Evolutionary conservation across 2,329 filamentous ascomycete species (phyloP).

Genomic region (Alternaria sp.): DNA sequence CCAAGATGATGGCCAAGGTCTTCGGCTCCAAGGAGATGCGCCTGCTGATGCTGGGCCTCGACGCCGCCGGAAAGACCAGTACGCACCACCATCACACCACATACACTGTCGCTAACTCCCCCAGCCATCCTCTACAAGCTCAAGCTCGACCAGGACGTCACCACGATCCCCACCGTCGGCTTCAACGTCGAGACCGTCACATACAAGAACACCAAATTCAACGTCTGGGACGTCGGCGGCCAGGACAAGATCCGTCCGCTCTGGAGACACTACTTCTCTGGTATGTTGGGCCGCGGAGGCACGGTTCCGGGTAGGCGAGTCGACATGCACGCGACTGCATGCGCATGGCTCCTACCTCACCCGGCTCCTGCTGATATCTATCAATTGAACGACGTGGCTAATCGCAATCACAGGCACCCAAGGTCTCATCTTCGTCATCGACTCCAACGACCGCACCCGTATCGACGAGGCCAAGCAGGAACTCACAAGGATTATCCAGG

Average conservation of each 20-base stretch:
- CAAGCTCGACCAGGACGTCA: conserved; percentile 99
- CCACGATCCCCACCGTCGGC: conserved; percentile 98
- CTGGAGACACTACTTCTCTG: conserved; percentile 99
- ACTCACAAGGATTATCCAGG: conserved; percentile 97
- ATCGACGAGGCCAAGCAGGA: conserved; percentile 96
- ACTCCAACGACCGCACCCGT: conserved; percentile 98
- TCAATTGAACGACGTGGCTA: conserved; percentile 5
- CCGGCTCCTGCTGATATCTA: not conserved
- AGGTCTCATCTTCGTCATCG: conserved; percentile 99
- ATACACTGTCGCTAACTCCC: conserved; percentile 20
- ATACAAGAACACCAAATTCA: conserved; percentile 99
- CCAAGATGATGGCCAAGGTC: conserved; percentile 98
- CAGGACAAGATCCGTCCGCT: conserved; percentile 99
- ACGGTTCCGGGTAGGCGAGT: conserved; percentile 42
- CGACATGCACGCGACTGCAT: conserved; percentile 16
- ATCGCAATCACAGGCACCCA: conserved; percentile 69
- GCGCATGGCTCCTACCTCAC: conserved; percentile 10
- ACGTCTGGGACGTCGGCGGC: conserved; percentile 99
- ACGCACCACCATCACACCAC: conserved; percentile 26
- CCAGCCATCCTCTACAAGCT: conserved; percentile 96
- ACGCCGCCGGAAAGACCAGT: conserved; percentile 97
- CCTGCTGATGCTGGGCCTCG: conserved; percentile 94
- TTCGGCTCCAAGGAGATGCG: conserved; percentile 99
- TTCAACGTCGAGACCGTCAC: conserved; percentile 99
- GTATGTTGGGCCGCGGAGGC: conserved; percentile 52